Evolutionary conservation across 306 rosid genomes (phyloP).

Genomic region (Canavalia gladiata): DNA sequence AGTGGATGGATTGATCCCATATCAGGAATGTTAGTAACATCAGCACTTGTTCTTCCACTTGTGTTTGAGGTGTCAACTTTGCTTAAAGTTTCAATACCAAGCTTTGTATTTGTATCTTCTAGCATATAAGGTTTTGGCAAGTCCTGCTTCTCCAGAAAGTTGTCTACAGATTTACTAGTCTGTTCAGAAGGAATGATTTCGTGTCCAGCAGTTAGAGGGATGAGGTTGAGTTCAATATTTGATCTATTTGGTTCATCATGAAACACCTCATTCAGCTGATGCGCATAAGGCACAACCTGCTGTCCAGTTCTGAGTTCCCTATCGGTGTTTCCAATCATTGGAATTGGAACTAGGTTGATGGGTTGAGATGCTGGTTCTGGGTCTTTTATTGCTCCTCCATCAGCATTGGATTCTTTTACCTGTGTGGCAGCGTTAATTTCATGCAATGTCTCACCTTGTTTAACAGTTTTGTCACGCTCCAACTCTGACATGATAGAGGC

Average conservation of each 20-base stretch:
- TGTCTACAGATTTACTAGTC: conserved; percentile 39
- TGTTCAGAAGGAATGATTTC: conserved; percentile 43
- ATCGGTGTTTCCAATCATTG: conserved; percentile 35
- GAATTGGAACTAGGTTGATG: conserved; percentile 44
- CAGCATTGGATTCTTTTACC: conserved; percentile 50
- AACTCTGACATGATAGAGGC: conserved; percentile 22
- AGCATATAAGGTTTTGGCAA: conserved; percentile 31
- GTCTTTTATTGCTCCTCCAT: conserved; percentile 44
- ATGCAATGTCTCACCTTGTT: conserved; percentile 44
- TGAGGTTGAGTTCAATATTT: conserved; percentile 53
- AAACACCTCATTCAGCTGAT: conserved; percentile 48
- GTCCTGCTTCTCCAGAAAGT: conserved; percentile 46
- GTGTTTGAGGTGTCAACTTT: conserved; percentile 21
- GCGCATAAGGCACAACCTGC: conserved; percentile 40
- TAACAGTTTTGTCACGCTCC: conserved; percentile 45
- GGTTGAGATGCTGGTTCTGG: conserved; percentile 48
- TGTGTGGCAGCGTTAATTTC: conserved; percentile 42
- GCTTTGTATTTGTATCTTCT: conserved; percentile 31
- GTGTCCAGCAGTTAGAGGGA: conserved; percentile 51
- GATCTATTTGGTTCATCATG: conserved; percentile 44
- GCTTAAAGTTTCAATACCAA: conserved; percentile 36
- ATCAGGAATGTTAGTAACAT: conserved; percentile 8
- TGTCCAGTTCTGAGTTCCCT: conserved; percentile 45
- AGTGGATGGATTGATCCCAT: conserved; percentile 12
- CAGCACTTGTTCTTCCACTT: conserved; percentile 30